Base-by-base conservation (phyloP, 1,284 basidiomycete genomes). In the Rhodotorula mucilaginosa region DNA sequence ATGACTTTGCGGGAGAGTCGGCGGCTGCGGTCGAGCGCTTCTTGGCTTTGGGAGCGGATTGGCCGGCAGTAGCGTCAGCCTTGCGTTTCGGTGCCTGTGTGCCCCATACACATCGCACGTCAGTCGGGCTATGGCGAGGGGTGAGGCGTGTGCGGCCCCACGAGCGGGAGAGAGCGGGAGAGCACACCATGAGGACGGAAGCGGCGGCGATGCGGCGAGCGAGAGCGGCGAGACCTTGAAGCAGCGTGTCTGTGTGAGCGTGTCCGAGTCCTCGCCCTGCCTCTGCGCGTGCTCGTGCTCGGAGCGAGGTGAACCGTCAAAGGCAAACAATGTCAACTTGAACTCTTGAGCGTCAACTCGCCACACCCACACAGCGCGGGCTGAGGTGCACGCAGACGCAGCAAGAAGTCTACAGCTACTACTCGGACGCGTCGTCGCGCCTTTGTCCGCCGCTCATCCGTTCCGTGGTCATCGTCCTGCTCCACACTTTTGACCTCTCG, bases 31-130 rank as follows among this genome's bases (percentile, higher is more conserved):
- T 58, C 23, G 57, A 26, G 58, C 66, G 62, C 65, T 70, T 61
- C 51, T 67, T 70, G 13, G 67, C 23, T 18, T 61, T 58, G 54
- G 49, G 44, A 10, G 60, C 52, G 23, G 62, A 7, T 26, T 26
- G 60, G 12, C 65, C 44, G 15, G 26, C 21, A 1, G 57, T 3
- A 16, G 56, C 3, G 19, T 61, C 60, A 23, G 68, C 58, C 44
- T 73, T 73, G 62, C 66, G 69, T 46, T 75, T 75, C 47, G 69
- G 54, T 26, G 74, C 19, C 71, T 73, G 68, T 15, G 23, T 3
- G 7, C 34, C 34, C 34, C 34, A 6, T 4, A 34, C 3, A 6
- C 34, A 34, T 34, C 34, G 34, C 34, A 4, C 3, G 34, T 34
- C 34, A 34, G 34, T 5, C 6, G 34, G 34, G 34, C 23, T 10